Base-by-base conservation (phyloP, 306 rosid genomes). In the Vicia villosa region DNA sequence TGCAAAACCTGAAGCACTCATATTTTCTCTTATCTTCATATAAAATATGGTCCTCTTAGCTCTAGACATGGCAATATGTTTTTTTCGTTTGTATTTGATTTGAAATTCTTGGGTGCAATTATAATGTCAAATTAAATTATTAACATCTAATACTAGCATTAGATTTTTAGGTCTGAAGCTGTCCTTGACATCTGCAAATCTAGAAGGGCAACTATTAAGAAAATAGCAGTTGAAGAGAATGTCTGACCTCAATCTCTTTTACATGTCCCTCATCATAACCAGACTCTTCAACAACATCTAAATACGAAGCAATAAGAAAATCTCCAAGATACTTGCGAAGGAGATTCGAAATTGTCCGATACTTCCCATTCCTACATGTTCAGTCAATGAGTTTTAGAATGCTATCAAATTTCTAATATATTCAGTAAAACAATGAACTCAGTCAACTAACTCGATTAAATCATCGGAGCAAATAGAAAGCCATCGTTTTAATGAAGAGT, bases 291-390 rank as follows among this genome's bases (percentile, higher is more conserved):
- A 90, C 79, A 54, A 86, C 87, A 73, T 85, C 81, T 83, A 94
- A 68, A 73, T 90, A 90, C 8, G 97, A 94, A 76, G 94, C 96
- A 76, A 90, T 94, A 20, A 94, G 80, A 85, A 80, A 68, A 82
- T 94, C 98, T 62, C 98, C 97, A 60, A 94, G 92, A 82, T 90
- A 94, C 78, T 87, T 90, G 86, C 97, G 97, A 38, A 94, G 97
- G 61, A 90, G 85, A 81, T 87, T 90, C 51, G 76, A 61, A 21
- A 82, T 68, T 49, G 86, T 77, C 45, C 77, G 84, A 74, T 81
- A 87, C 85, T 68, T 80, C 61, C 97, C 97, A 15, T 74, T 86
- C 87, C 98, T 94, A 62, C 78, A 83, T 61, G 68, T 16, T 11
- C 15, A 28, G 43, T 19, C 28, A 67, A 61, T 60, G 55, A 74